Evolutionary conservation across 2,329 filamentous ascomycete genomes (phyloP), one percentile per base, ranked within the genome.

Genomic region (Diaporthe ampelina): DNA sequence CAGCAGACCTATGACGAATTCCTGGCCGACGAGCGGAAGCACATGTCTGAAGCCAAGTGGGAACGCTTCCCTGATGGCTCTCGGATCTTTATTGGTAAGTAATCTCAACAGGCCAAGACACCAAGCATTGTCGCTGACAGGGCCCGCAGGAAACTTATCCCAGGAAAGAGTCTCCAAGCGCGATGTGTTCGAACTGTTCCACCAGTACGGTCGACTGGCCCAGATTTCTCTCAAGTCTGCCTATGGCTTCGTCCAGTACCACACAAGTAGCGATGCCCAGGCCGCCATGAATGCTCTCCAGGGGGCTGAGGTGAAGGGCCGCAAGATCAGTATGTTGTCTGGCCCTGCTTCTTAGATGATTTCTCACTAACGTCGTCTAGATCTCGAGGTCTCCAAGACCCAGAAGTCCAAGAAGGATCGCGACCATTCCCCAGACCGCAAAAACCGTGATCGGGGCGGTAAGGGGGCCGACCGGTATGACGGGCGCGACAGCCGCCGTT

Each of bases 141-240:
- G 29, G 9, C 24, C 43, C 43, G 13, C 80, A 94, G 95, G 95
- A 72, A 99, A 98, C 81, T 88, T 99, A 15, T 95, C 95, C 1
- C 96, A 94, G 70, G 96, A 98, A 82, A 93, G 95, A 81, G 95
- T 98, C 19, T 97, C 94, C 9, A 98, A 98, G 84, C 91, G 94
- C 77, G 95, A 98, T 83, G 91, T 98, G 11, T 98, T 98, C 84
- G 93, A 97, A 81, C 89, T 96, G 24, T 98, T 99, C 81, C 92
- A 95, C 80, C 90, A 89, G 73, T 95, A 95, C 81, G 97, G 97
- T 71, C 93, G 92, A 76, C 87, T 99, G 61, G 96, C 95, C 2
- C 97, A 99, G 82, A 97, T 98, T 75, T 97, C 95, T 0, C 94
- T 98, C 79, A 98, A 98, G 83, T 95, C 97, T 77, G 95, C 95